Evolutionary conservation across 202 grass and related monocot genomes (phyloP).

Genomic region (Musa balbisiana): DNA sequence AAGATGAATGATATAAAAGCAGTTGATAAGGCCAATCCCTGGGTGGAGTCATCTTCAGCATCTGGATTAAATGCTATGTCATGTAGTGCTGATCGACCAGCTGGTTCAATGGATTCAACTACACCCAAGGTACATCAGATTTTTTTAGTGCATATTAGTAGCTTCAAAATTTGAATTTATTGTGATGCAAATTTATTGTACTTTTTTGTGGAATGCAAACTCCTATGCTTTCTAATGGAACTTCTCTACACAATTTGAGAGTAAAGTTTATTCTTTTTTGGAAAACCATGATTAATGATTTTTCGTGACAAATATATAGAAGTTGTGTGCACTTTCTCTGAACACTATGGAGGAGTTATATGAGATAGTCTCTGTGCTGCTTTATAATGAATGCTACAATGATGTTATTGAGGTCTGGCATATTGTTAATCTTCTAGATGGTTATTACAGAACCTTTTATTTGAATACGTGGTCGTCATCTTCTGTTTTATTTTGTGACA

Average conservation of each 20-base stretch:
- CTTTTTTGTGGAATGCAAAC: background rate
- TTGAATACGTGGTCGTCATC: background rate
- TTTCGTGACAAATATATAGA: background rate
- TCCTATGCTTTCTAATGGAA: background rate
- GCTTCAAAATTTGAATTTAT: background rate
- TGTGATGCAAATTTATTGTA: background rate
- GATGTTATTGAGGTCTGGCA: background rate
- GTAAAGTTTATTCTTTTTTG: background rate
- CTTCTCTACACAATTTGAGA: background rate
- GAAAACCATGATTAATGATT: background rate
- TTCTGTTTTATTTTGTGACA: background rate
- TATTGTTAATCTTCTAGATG: background rate
- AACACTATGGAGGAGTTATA: background rate
- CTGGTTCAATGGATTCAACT: constrained; percentile 38
- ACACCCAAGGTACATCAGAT: constrained; percentile 47
- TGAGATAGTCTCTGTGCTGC: too few relatives aligned
- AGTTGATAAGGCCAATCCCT: constrained; percentile 36
- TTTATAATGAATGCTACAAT: background rate
- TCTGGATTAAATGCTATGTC: constrained; percentile 34
- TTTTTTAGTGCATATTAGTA: background rate
- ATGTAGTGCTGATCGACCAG: constrained; percentile 31
- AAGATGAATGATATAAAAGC: constrained; percentile 25
- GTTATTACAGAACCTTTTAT: background rate
- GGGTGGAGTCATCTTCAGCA: constrained; percentile 48
- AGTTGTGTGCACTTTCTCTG: background rate